phyloP scores from a whole-genome alignment of 352 stramenopile species.

The Pythium monospermum region DNA sequence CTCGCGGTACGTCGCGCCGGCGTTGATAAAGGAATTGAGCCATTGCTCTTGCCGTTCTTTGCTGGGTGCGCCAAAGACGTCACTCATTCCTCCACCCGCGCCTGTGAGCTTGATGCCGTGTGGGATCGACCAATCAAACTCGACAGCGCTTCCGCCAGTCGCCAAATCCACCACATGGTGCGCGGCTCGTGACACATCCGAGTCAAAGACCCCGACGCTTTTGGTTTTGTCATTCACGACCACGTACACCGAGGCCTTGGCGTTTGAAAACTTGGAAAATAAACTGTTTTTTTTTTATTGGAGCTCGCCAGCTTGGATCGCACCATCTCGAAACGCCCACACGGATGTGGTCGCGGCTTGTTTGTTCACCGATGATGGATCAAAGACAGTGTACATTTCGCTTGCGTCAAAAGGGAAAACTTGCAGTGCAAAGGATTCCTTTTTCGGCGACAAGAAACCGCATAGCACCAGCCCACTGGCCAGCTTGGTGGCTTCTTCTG shows the following conservation, averaged over 20 bases:
- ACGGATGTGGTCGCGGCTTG: slow-evolving; percentile 10
- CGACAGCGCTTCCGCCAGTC: slow-evolving; percentile 11
- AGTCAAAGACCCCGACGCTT: slow-evolving; percentile 17
- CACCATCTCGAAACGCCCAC: slow-evolving; percentile 19
- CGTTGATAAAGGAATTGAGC: slow-evolving; percentile 40
- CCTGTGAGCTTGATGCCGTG: slow-evolving; percentile 20
- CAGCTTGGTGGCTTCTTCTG: slow-evolving; percentile 14
- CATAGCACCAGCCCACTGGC: slow-evolving; percentile 19
- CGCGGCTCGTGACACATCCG: slow-evolving; percentile 15
- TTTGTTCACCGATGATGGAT: slow-evolving; percentile 7
- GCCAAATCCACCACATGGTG: slow-evolving; percentile 19
- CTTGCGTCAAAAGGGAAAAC: slow-evolving; percentile 13
- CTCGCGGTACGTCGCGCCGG: slow-evolving; percentile 45
- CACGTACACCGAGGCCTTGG: slow-evolving; percentile 14
- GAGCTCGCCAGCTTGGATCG: slow-evolving; percentile 23
- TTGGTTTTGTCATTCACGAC: slow-evolving; percentile 23
- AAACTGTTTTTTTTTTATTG: slow-evolving; percentile 21
- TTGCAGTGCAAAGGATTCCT: slow-evolving; percentile 15
- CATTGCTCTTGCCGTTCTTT: slow-evolving; percentile 30
- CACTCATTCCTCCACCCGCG: slow-evolving; percentile 9
- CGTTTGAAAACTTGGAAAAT: slow-evolving; percentile 16
- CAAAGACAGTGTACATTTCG: slow-evolving; percentile 13
- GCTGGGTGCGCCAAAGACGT: slow-evolving; percentile 14
- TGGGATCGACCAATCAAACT: slow-evolving; percentile 17
- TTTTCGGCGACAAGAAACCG: slow-evolving; percentile 15